Conservation (phyloP, 805 yeast genomes). For the Barnettozyma salicaria region DNA sequence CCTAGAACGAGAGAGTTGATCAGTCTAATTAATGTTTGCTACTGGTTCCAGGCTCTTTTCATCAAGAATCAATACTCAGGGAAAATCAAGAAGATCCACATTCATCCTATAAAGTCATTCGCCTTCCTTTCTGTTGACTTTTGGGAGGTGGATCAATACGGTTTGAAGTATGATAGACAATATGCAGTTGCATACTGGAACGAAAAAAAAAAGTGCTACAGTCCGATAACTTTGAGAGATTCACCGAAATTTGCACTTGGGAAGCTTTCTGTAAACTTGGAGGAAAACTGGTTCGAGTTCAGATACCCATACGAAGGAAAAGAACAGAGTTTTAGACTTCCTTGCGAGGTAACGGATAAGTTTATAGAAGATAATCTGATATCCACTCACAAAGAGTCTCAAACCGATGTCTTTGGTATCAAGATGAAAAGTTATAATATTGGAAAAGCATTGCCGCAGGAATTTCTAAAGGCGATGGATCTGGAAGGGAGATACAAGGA, state of each 20-base stretch:
- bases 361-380: slow-evolving; percentile 14
- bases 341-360: slow-evolving; percentile 15
- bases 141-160: slow-evolving; percentile 21
- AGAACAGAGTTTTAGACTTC: slow-evolving; percentile 14
- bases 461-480: slow-evolving; percentile 17
- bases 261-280: slow-evolving; percentile 10
- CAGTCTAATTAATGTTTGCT: slow-evolving; percentile 13
- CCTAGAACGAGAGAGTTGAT: slow-evolving; percentile 1
- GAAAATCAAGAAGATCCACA: slow-evolving; percentile 9
- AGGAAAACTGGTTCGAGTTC: slow-evolving; percentile 20
- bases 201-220: slow-evolving; percentile 9
- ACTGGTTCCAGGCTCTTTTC: slow-evolving; percentile 11
- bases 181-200: slow-evolving; percentile 21
- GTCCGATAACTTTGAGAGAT: slow-evolving; percentile 16
- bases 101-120: slow-evolving; percentile 20
- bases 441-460: slow-evolving; percentile 19
- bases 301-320: slow-evolving; percentile 14
- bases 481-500: slow-evolving; percentile 12
- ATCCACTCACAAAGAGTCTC: slow-evolving; percentile 2
- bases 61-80: slow-evolving; percentile 10
- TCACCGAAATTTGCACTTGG: slow-evolving; percentile 16
- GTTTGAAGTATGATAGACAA: slow-evolving; percentile 22
- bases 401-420: slow-evolving; percentile 18
- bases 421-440: slow-evolving; percentile 15
- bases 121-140: slow-evolving; percentile 9